Percentiles rank a stretch among this genome's conserved stretches.
Conservation (phyloP, 768 basidiomycete genomes). For the Steccherinum ochraceum region DNA sequence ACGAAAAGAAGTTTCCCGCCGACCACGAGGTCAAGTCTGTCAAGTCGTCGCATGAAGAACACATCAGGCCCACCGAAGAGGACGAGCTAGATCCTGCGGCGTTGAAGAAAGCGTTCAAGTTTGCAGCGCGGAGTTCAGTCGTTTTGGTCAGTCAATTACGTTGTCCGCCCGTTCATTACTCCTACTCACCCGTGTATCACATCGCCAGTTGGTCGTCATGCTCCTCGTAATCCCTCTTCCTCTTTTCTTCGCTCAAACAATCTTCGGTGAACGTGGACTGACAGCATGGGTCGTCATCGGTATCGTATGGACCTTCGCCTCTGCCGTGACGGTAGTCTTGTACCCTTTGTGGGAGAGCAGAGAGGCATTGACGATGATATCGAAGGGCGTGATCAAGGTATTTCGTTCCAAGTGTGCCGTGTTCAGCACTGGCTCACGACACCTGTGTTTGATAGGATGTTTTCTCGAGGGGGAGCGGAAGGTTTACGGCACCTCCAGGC, state of each 20-base stretch:
- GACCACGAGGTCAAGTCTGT: conserved; percentile 20
- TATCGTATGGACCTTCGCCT: conserved; percentile 80
- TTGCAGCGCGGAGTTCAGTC: conserved; percentile 73
- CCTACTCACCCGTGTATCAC: neutral
- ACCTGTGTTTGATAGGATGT: conserved; percentile 28
- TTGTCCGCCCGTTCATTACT: conserved; percentile 1
- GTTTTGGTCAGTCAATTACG: conserved; percentile 40
- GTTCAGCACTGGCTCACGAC: neutral
- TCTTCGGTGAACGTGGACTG: conserved; percentile 60
- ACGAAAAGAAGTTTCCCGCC: conserved; percentile 33
- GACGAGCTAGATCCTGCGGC: conserved; percentile 59
- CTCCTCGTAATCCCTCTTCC: conserved; percentile 79
- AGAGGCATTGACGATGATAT: conserved; percentile 52
- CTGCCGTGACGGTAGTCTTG: conserved; percentile 67
- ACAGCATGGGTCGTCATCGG: conserved; percentile 79
- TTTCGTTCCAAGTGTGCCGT: conserved; percentile 3
- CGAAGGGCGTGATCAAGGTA: conserved; percentile 60
- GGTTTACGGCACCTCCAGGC: conserved; percentile 20
- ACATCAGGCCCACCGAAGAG: conserved; percentile 36
- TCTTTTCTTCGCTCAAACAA: conserved; percentile 74
- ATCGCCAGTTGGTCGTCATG: conserved; percentile 40
- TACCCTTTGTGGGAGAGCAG: conserved; percentile 87
- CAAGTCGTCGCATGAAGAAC: conserved; percentile 14
- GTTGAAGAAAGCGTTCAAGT: conserved; percentile 69
- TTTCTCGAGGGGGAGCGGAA: conserved; percentile 35